A percentile compares a stretch with the other conserved stretches of the same genome.
These are phyloP conservation scores for Blastobotrys illinoisensis DNA, from an alignment of 1,139 yeast species.

Conservation along the genomic window DNA sequence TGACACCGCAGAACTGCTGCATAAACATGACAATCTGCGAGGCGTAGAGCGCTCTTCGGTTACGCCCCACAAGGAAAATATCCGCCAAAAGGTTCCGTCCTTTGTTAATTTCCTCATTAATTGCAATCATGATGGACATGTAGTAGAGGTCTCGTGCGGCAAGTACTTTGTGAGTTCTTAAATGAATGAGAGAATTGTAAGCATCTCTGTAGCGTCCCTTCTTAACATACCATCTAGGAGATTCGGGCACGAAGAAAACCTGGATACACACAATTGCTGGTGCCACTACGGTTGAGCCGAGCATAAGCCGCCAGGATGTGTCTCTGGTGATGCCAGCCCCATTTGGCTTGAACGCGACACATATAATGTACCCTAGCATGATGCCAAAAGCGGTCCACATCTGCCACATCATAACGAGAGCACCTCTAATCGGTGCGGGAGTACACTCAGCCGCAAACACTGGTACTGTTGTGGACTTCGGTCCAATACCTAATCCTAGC, in stretches of 20 bases:
- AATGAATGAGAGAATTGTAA: slow-evolving; percentile 43
- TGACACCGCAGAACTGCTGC: slow-evolving; percentile 92
- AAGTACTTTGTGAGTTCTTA: slow-evolving; percentile 49
- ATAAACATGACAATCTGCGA: slow-evolving; percentile 80
- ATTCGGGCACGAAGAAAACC: slow-evolving; percentile 68
- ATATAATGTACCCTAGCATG: slow-evolving; percentile 70
- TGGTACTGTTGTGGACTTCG: slow-evolving; percentile 79
- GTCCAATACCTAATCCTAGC: slow-evolving; percentile 75
- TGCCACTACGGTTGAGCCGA: slow-evolving; percentile 72
- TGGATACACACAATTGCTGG: slow-evolving; percentile 63
- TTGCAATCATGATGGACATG: slow-evolving; percentile 60
- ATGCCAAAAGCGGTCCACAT: slow-evolving; percentile 85
- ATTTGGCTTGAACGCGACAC: slow-evolving; percentile 54
- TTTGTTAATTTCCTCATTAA: slow-evolving; percentile 54
- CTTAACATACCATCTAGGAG: slow-evolving; percentile 78
- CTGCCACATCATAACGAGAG: slow-evolving; percentile 85
- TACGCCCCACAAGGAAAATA: slow-evolving; percentile 62
- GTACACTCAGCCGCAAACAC: slow-evolving; percentile 78
- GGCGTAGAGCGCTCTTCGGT: slow-evolving; percentile 76
- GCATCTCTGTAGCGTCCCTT: slow-evolving; percentile 58
- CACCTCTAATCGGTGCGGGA: slow-evolving; percentile 72
- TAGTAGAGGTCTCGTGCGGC: slow-evolving; percentile 78
- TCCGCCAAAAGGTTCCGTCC: slow-evolving; percentile 39
- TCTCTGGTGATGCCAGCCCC: slow-evolving; percentile 42
- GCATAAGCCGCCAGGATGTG: slow-evolving; percentile 75